Conservation (phyloP, 768 basidiomycete species). For the Tephrocybe rancida region DNA sequence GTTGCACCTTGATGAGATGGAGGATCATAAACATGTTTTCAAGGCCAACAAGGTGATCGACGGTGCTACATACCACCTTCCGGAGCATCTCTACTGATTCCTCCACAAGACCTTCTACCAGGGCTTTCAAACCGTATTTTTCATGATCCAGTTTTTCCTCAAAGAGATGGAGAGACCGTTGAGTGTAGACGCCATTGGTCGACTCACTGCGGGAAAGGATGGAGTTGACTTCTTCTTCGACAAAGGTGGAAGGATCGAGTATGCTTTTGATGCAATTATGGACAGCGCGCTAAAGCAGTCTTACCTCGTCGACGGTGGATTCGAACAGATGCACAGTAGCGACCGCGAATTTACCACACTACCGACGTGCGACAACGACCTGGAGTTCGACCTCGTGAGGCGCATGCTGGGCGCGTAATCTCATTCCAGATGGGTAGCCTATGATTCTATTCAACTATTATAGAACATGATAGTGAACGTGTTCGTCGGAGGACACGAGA, state of each 20-base stretch:
- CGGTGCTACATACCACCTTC: neutral
- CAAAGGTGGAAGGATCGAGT: conserved; percentile 26
- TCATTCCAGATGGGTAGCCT: conserved; percentile 18
- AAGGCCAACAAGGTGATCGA: neutral
- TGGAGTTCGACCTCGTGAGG: conserved; percentile 29
- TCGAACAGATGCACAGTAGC: conserved; percentile 12
- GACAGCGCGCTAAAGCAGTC: conserved; percentile 24
- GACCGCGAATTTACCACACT: conserved; percentile 15
- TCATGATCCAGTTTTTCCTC: conserved; percentile 18
- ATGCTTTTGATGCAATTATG: conserved; percentile 28
- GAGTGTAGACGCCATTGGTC: neutral
- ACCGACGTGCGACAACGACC: conserved; percentile 24
- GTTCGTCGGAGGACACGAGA: too few relatives aligned
- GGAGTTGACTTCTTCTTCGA: conserved; percentile 15
- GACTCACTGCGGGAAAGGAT: neutral
- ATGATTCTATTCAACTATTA: too few relatives aligned
- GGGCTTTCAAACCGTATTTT: conserved; percentile 24
- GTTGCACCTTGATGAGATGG: conserved; percentile 12
- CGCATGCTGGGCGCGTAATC: conserved; percentile 23
- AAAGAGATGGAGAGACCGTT: neutral
- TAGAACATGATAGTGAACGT: too few relatives aligned
- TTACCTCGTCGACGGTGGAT: conserved; percentile 19
- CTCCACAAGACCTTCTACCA: conserved; percentile 23
- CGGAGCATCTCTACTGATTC: conserved; percentile 1
- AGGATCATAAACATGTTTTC: conserved; percentile 5